phyloP scores from a whole-genome alignment of 257 asterid species.

The Gentiana straminea region DNA sequence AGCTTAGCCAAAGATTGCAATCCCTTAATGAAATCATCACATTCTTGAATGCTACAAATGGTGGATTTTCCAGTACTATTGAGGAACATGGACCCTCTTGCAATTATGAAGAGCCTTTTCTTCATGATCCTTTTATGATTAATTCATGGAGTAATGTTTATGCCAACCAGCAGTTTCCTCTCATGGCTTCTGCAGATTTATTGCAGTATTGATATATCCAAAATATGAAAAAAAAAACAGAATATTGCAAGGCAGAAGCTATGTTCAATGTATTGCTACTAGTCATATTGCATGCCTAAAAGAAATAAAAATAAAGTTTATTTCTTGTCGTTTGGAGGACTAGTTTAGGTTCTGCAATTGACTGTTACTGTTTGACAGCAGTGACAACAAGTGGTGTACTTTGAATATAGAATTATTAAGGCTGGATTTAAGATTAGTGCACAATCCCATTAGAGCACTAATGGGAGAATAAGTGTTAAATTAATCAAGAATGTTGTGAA shows the following conservation, averaged over 20 bases:
- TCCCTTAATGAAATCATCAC: slow-evolving; percentile 49
- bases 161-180: slow-evolving; percentile 40
- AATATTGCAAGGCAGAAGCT: not conserved
- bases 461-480: no score
- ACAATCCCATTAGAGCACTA: no score
- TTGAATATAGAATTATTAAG: no score
- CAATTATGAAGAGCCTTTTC: slow-evolving; percentile 18
- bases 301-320: no score
- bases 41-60: slow-evolving; percentile 18
- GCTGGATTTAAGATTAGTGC: no score
- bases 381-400: no score
- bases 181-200: slow-evolving; percentile 45
- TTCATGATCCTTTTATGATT: slow-evolving; percentile 24
- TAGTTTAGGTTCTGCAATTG: no score
- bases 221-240: not conserved
- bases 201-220: slow-evolving; percentile 20
- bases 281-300: no score
- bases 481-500: no score
- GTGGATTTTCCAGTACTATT: not conserved
- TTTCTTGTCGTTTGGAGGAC: no score
- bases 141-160: slow-evolving; percentile 40
- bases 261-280: no score
- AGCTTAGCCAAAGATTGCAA: slow-evolving; percentile 63
- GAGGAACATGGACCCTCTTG: not conserved
- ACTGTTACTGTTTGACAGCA: no score